phyloP scores from a whole-genome alignment of 1,284 basidiomycete genomes.

The Pseudomicrostroma phylloplanum region DNA sequence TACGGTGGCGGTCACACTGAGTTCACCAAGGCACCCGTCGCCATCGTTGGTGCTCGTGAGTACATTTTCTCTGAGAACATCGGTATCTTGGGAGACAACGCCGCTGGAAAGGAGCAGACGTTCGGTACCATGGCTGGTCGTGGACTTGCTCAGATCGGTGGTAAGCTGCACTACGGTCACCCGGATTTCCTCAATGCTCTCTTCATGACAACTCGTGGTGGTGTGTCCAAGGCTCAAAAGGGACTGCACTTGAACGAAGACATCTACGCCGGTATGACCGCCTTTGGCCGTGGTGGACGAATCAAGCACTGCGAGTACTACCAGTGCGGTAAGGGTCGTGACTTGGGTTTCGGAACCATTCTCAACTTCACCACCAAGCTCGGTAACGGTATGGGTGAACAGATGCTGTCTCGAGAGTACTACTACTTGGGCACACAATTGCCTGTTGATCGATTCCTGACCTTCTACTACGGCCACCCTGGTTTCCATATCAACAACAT shows the following conservation, averaged over 20 bases:
- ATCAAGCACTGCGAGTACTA: constrained; percentile 99
- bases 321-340: constrained; percentile 92
- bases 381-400: constrained; percentile 98
- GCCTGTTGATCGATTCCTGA: constrained; percentile 94
- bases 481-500: constrained; percentile 99
- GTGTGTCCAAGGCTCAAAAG: constrained; percentile 98
- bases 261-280: constrained; percentile 99
- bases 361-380: constrained; percentile 99
- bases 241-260: constrained; percentile 97
- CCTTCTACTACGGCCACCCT: constrained; percentile 98
- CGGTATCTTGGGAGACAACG: constrained; percentile 95
- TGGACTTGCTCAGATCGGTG: constrained; percentile 92
- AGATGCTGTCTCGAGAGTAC: constrained; percentile 97
- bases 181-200: constrained; percentile 97
- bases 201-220: constrained; percentile 97
- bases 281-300: constrained; percentile 87
- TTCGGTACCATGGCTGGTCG: constrained; percentile 95
- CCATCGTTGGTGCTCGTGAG: constrained; percentile 96
- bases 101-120: constrained; percentile 98
- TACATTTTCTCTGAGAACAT: constrained; percentile 99
- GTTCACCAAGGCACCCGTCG: constrained; percentile 81
- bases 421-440: constrained; percentile 99
- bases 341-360: constrained; percentile 97
- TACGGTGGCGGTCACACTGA: constrained; percentile 65
- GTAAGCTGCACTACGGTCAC: constrained; percentile 97